A percentile compares a stretch with the other conserved stretches of the same genome.
phyloP scores from a whole-genome alignment of 1,284 basidiomycete genomes.

The Leccinum subfulvum region DNA sequence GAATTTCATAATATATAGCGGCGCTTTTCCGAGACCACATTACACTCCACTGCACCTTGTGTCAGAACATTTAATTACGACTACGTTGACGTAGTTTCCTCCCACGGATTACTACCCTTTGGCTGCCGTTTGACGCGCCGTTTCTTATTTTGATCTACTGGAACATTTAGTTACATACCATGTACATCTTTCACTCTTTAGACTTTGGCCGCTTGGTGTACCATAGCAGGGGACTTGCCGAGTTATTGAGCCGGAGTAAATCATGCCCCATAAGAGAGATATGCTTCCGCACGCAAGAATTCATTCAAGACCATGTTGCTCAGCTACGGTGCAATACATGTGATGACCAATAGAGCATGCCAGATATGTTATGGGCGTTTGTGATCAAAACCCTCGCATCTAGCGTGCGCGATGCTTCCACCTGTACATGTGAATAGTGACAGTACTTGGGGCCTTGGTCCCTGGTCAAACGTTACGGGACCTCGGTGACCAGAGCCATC shows the following conservation, averaged over 20 bases:
- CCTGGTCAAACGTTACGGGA: constrained; percentile 3
- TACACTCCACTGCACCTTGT: constrained; percentile 67
- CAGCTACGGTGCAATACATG: neutral
- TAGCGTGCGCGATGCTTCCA: neutral
- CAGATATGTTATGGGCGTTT: constrained; percentile 4
- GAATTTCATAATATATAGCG: constrained; percentile 41
- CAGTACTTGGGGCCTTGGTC: neutral
- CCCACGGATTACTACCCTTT: constrained; percentile 5
- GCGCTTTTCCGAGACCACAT: constrained; percentile 69
- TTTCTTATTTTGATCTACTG: constrained; percentile 18
- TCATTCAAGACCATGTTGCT: neutral
- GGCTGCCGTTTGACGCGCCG: constrained; percentile 8
- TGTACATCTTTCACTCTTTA: constrained; percentile 27
- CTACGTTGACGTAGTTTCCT: constrained; percentile 10
- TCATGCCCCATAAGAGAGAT: neutral
- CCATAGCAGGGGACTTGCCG: constrained; percentile 24
- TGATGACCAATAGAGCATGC: neutral
- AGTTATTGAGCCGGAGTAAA: constrained; percentile 12
- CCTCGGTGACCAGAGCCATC: constrained; percentile 43
- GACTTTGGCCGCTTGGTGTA: constrained; percentile 31
- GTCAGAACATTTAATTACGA: constrained; percentile 69
- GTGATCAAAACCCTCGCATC: neutral
- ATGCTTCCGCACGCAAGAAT: neutral
- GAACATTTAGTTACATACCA: constrained; percentile 22
- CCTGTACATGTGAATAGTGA: neutral